Percentiles rank a stretch among this genome's conserved stretches.
These are phyloP conservation scores for Pythium aristosporum DNA, from an alignment of 352 stramenopile species.

Conservation along the genomic window DNA sequence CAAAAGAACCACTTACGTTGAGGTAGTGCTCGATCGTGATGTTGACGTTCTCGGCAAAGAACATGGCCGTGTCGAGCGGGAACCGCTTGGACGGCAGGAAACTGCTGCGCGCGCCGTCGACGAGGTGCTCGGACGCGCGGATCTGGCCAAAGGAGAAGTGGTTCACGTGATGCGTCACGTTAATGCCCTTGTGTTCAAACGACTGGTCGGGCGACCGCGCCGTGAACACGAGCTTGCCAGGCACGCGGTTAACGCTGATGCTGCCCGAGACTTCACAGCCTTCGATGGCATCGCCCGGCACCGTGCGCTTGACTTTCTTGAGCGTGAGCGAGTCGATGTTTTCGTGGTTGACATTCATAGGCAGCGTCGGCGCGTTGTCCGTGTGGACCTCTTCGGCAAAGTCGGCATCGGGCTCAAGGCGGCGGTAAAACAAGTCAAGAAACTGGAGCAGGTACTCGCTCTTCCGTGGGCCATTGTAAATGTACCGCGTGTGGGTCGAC, in stretches of 20 bases:
- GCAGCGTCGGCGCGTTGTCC: slow-evolving; percentile 45
- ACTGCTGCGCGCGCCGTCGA: slow-evolving; percentile 36
- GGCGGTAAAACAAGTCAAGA: slow-evolving; percentile 81
- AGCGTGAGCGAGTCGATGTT: slow-evolving; percentile 51
- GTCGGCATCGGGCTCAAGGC: slow-evolving; percentile 72
- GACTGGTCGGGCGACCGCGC: slow-evolving; percentile 67
- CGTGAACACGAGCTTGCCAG: slow-evolving; percentile 66
- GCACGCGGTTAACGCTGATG: slow-evolving; percentile 78
- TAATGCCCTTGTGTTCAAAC: slow-evolving; percentile 57
- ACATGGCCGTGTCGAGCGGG: slow-evolving; percentile 58
- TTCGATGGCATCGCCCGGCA: slow-evolving; percentile 42
- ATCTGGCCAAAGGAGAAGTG: slow-evolving; percentile 89
- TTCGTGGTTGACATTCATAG: slow-evolving; percentile 55
- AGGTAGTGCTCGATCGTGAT: slow-evolving; percentile 82
- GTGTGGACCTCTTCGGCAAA: slow-evolving; percentile 79
- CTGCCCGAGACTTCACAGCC: slow-evolving; percentile 79
- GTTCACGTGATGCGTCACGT: slow-evolving; percentile 70
- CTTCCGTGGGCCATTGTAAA: slow-evolving; percentile 80
- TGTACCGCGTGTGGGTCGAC: slow-evolving; percentile 71
- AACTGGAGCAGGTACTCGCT: slow-evolving; percentile 76
- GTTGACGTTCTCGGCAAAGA: slow-evolving; percentile 57
- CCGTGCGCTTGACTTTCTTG: slow-evolving; percentile 43
- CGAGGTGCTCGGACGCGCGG: slow-evolving; percentile 54
- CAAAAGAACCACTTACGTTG: slow-evolving; percentile 51
- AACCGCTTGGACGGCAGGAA: slow-evolving; percentile 62